phyloP scores from a whole-genome alignment of 106 monocot species.

The Narthecium ossifragum region DNA sequence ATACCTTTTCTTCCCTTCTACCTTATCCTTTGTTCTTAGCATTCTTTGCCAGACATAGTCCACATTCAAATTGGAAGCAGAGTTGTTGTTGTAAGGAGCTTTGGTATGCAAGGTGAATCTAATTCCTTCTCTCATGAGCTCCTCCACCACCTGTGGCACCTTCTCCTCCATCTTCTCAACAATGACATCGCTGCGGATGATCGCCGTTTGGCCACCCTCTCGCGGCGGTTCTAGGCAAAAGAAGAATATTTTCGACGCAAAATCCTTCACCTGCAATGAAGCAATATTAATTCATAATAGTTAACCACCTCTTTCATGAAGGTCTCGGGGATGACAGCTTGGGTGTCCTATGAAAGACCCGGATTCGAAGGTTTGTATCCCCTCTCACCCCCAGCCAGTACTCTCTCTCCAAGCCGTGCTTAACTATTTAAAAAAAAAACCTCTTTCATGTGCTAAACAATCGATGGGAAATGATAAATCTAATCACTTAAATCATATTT shows the following conservation, averaged over 20 bases:
- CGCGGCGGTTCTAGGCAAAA: slow-evolving; percentile 14
- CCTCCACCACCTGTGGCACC: slow-evolving; percentile 15
- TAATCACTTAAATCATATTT: no score
- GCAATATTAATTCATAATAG: no score
- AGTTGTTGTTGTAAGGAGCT: background rate
- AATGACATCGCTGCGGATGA: slow-evolving; percentile 17
- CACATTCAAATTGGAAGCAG: background rate
- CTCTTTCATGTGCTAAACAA: no score
- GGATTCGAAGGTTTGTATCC: no score
- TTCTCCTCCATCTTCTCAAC: slow-evolving; percentile 27
- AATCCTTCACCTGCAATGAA: background rate
- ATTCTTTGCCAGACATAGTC: slow-evolving; percentile 2
- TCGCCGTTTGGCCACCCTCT: slow-evolving; percentile 21
- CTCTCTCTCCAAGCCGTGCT: no score
- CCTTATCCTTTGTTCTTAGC: slow-evolving; percentile 16
- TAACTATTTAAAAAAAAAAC: no score
- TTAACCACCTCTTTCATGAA: no score
- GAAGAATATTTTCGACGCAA: slow-evolving; percentile 33
- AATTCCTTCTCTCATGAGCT: background rate
- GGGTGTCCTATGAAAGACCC: no score
- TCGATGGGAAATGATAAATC: no score
- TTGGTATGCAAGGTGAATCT: background rate
- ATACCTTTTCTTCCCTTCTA: slow-evolving; percentile 18
- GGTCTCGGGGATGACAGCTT: no score
- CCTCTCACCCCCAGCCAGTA: no score